Percentiles rank a stretch among this genome's conserved stretches.
Conservation (phyloP, 2,329 filamentous ascomycete genomes). For the Sporothrix brasiliensis region DNA sequence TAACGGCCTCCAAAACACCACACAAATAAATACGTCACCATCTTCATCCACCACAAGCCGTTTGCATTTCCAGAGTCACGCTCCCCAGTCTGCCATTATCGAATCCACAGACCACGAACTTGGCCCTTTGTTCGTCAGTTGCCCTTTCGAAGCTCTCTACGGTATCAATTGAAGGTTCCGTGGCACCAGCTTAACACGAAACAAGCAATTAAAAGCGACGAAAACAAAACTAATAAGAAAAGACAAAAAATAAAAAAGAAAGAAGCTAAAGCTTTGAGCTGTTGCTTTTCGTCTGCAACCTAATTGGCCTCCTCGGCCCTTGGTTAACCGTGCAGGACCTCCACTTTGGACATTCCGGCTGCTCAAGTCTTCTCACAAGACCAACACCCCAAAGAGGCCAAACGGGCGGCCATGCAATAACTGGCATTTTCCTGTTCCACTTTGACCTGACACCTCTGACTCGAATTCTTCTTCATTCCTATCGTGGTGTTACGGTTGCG, state of each 20-base stretch:
- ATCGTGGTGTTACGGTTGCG: too few species aligned
- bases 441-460: background rate
- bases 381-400: background rate
- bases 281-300: background rate
- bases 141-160: conserved; percentile 4
- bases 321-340: background rate
- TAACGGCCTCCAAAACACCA: too few species aligned
- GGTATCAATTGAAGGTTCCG: conserved; percentile 8
- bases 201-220: background rate
- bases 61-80: background rate
- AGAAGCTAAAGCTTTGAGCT: conserved; percentile 14
- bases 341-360: conserved; percentile 17
- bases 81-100: background rate
- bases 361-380: background rate
- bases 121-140: background rate
- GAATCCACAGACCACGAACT: background rate
- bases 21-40: conserved; percentile 24
- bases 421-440: background rate
- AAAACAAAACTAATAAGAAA: too few species aligned
- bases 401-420: conserved; percentile 15
- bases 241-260: background rate
- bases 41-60: background rate
- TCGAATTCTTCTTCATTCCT: background rate
- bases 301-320: conserved; percentile 23
- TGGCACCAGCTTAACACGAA: background rate